These are phyloP conservation scores for Brachypodium distachyon DNA, from an alignment of 202 grass and related monocot species.

Conservation along the genomic window DNA sequence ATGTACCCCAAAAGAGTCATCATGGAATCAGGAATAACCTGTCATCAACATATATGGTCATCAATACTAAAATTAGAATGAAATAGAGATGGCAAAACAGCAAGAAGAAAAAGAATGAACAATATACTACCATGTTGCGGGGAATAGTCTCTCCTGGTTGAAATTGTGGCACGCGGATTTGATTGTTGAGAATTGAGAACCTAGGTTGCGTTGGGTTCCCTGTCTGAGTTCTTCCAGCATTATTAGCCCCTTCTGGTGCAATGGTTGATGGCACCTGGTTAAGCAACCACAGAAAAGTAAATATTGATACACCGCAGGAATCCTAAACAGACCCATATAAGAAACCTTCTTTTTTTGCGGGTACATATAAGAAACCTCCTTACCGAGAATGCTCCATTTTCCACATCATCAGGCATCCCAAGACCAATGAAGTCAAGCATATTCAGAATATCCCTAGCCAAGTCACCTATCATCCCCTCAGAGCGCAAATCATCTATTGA, in stretches of 20 bases:
- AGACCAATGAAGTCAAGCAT: slow-evolving; percentile 39
- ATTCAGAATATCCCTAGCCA: slow-evolving; percentile 42
- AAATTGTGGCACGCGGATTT: slow-evolving; percentile 60
- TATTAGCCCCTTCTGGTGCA: slow-evolving; percentile 46
- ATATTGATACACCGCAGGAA: neutral
- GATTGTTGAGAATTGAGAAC: slow-evolving; percentile 62
- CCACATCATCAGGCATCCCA: slow-evolving; percentile 43
- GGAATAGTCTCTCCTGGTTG: slow-evolving; percentile 34
- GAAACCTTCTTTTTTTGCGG: too few species aligned
- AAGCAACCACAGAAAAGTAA: slow-evolving; percentile 7
- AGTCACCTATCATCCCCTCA: slow-evolving; percentile 3
- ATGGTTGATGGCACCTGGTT: slow-evolving; percentile 40
- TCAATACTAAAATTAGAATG: neutral
- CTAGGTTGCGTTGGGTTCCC: slow-evolving; percentile 45
- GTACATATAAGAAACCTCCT: slow-evolving; percentile 9
- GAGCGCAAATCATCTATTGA: slow-evolving; percentile 13
- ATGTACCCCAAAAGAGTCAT: slow-evolving; percentile 71
- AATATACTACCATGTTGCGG: slow-evolving; percentile 41
- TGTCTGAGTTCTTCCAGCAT: slow-evolving; percentile 45
- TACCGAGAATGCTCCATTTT: slow-evolving; percentile 49
- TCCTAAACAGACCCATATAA: neutral
- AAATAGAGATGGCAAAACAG: neutral
- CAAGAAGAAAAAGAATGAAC: neutral
- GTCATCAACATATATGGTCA: too few species aligned
- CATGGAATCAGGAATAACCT: slow-evolving; percentile 91